Conservation (phyloP, 139 green algal species). For the Chara braunii region DNA sequence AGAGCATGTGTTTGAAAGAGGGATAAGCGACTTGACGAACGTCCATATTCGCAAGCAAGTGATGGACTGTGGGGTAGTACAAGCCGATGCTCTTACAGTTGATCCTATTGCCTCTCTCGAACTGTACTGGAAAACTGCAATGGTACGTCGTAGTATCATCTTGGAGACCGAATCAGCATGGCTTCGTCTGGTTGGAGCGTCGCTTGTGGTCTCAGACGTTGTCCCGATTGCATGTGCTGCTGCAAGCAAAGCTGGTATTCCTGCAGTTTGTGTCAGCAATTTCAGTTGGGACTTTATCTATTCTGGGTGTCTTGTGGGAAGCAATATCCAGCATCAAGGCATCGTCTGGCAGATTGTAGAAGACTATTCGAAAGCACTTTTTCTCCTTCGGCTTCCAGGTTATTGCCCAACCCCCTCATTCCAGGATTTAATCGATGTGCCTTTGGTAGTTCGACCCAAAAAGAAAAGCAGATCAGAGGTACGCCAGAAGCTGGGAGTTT, state of each 20-base stretch:
- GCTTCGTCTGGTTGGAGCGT: conserved; percentile 38
- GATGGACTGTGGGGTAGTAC: conserved; percentile 54
- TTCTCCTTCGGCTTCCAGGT: conserved; percentile 40
- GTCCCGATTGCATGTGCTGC: conserved; percentile 57
- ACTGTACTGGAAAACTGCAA: background rate
- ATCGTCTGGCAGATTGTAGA: conserved; percentile 55
- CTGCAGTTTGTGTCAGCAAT: conserved; percentile 55
- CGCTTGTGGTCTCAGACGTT: conserved; percentile 51
- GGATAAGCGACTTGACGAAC: background rate
- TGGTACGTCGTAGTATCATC: conserved; percentile 33
- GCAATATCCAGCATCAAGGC: conserved; percentile 9
- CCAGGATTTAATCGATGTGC: conserved; percentile 56
- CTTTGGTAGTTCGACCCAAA: conserved; percentile 53
- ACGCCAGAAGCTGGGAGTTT: conserved; percentile 42
- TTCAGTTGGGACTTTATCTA: conserved; percentile 69
- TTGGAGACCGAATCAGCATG: conserved; percentile 49
- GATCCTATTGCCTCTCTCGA: conserved; percentile 48
- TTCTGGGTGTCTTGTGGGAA: conserved; percentile 48
- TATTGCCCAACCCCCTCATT: conserved; percentile 56
- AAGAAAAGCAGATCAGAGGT: conserved; percentile 30
- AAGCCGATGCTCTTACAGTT: conserved; percentile 60
- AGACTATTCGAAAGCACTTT: conserved; percentile 49
- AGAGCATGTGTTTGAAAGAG: conserved; percentile 14
- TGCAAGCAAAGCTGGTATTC: conserved; percentile 48
- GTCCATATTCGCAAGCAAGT: conserved; percentile 1